These are phyloP conservation scores for Kodamaea restingae DNA, from an alignment of 805 yeast species.

Conservation along the genomic window DNA sequence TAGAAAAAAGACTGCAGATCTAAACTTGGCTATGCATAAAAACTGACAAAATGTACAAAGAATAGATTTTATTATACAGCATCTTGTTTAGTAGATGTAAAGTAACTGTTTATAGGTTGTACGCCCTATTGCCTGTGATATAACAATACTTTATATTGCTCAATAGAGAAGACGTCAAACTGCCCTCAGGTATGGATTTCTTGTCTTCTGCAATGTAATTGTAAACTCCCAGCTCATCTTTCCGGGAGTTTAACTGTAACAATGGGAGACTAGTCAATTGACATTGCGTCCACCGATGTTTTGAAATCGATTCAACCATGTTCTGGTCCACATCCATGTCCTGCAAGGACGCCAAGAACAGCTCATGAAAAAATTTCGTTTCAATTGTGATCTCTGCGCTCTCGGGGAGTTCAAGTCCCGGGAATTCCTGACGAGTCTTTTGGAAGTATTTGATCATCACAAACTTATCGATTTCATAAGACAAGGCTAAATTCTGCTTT, in stretches of 20 bases:
- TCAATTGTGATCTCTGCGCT: constrained; percentile 21
- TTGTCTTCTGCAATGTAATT: constrained; percentile 22
- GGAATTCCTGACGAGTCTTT: constrained; percentile 1
- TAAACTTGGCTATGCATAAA: too few species aligned
- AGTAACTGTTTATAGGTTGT: constrained; percentile 9
- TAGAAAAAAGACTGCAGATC: too few species aligned
- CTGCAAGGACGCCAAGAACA: constrained; percentile 19
- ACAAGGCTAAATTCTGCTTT: constrained; percentile 1
- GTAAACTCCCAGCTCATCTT: constrained; percentile 30
- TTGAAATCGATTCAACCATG: constrained; percentile 24
- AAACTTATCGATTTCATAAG: constrained; percentile 20
- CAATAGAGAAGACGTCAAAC: constrained; percentile 16
- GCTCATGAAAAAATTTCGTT: constrained; percentile 31
- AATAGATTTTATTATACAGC: too few species aligned
- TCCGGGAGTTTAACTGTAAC: constrained; percentile 27
- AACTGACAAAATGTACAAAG: too few species aligned
- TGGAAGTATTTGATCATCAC: constrained; percentile 17
- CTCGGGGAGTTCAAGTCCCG: constrained; percentile 8
- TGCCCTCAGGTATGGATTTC: constrained; percentile 8
- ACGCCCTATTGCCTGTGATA: constrained; percentile 35
- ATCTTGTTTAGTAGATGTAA: too few species aligned
- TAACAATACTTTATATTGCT: constrained; percentile 29
- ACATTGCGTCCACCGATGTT: constrained; percentile 38
- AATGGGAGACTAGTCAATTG: constrained; percentile 34
- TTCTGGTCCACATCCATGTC: constrained; percentile 14